Base-by-base conservation (phyloP, 768 basidiomycete genomes). In the Calocybe gangraenosa region DNA sequence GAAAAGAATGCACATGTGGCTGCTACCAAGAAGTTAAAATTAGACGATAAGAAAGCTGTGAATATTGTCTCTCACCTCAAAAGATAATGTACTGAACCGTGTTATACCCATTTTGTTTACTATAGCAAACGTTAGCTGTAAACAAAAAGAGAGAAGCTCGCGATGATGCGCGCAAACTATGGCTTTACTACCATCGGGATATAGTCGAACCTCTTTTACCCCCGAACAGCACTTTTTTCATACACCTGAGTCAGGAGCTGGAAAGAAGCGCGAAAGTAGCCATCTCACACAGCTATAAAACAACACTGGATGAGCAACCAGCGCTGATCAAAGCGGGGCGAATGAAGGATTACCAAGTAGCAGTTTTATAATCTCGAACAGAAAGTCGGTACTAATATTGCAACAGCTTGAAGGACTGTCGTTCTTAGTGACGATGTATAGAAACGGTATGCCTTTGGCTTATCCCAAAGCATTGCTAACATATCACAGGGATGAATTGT, bases 291-390 rank as follows among this genome's bases (percentile, higher is more conserved):
- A 56, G 62, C 0, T 73, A 72, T 3, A 60, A 67, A 14, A 70
- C 64, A 38, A 51, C 65, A 15, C 47, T 77, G 38, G 65, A 65
- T 18, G 63, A 66, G 33, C 81, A 83, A 50, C 82, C 81, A 0
- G 47, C 53, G 5, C 61, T 76, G 31, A 67, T 87, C 21, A 63
- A 64, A 14, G 74, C 73, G 7, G 86, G 83, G 13, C 61, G 67
- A 19, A 77, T 87, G 73, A 87, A 87, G 59, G 81, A 81, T 42
- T 87, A 87, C 61, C 86, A 88, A 69, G 77, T 76, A 28, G 11
- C 31, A 5, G 65, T n/a, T 17, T 7, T 36, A n/a, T 28, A 37
- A 15, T 33, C 30, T 37, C 52, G n/a, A 11, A 28, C n/a, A 1
- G 42, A 5, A 18, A n/a, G 19, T 23, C 6, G 13, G 40, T 28